Percentiles rank a stretch among this genome's conserved stretches.
These are phyloP conservation scores for Ophiostoma sp. DNA, from an alignment of 2,329 filamentous ascomycete species.

Conservation along the genomic window DNA sequence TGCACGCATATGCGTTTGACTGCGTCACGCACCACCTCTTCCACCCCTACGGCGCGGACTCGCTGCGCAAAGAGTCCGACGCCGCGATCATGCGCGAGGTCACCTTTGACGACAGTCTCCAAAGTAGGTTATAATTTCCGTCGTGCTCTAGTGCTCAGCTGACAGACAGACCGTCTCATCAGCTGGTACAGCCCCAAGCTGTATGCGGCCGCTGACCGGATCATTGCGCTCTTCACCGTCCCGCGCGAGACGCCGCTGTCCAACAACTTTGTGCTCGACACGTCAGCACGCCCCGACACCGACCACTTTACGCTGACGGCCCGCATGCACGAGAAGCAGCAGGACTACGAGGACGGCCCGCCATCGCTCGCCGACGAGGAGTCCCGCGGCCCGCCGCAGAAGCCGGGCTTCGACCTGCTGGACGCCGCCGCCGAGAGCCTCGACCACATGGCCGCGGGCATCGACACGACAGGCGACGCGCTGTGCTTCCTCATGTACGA, in stretches of 20 bases:
- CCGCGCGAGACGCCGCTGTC: conserved; percentile 55
- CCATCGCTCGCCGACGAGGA: conserved; percentile 24
- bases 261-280: conserved; percentile 53
- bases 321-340: conserved; percentile 50
- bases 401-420: conserved; percentile 41
- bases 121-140: conserved; percentile 55
- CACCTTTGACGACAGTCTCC: conserved; percentile 61
- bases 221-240: conserved; percentile 44
- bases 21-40: conserved; percentile 66
- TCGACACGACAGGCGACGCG: conserved; percentile 66
- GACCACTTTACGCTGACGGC: conserved; percentile 53
- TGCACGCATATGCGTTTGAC: conserved; percentile 65
- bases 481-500: conserved; percentile 68
- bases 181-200: conserved; percentile 52
- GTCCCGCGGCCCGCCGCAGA: conserved; percentile 2
- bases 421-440: conserved; percentile 63
- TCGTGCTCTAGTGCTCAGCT: conserved; percentile 3
- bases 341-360: conserved; percentile 10
- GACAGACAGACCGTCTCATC: conserved; percentile 49
- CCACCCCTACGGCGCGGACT: conserved; percentile 58
- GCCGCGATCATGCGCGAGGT: conserved; percentile 63
- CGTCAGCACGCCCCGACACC: conserved; percentile 42
- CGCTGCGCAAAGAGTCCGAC: conserved; percentile 50
- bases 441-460: conserved; percentile 66
- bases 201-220: conserved; percentile 42